These are phyloP conservation scores for Monosporozyma servazzii DNA, from an alignment of 805 yeast genomes.

Conservation along the genomic window DNA sequence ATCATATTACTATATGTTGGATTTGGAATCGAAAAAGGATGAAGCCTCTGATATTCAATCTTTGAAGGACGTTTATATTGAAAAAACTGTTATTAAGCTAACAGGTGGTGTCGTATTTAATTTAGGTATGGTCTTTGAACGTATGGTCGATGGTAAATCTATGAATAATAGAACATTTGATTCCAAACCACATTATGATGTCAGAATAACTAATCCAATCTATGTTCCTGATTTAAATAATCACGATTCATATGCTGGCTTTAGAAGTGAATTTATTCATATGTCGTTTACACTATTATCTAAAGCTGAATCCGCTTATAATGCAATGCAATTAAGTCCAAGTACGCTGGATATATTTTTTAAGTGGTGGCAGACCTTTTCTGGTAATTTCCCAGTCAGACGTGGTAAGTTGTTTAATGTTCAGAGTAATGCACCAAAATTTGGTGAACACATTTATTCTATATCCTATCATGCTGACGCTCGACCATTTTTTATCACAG, in stretches of 20 bases:
- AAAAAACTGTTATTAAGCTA: constrained; percentile 47
- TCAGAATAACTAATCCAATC: constrained; percentile 48
- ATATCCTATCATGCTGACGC: constrained; percentile 71
- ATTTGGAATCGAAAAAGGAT: constrained; percentile 16
- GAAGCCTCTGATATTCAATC: constrained; percentile 10
- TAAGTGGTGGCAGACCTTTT: constrained; percentile 79
- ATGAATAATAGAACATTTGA: constrained; percentile 35
- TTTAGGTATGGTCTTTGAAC: constrained; percentile 50
- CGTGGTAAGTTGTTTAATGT: constrained; percentile 64
- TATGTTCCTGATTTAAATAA: constrained; percentile 35
- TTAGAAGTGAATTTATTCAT: constrained; percentile 76
- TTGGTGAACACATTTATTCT: constrained; percentile 65
- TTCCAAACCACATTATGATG: constrained; percentile 52
- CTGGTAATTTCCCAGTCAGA: constrained; percentile 74
- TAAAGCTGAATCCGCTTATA: constrained; percentile 37
- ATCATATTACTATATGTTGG: constrained; percentile 41
- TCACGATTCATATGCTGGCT: constrained; percentile 77
- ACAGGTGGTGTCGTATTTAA: constrained; percentile 53
- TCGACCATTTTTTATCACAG: constrained; percentile 65
- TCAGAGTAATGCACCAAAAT: constrained; percentile 47
- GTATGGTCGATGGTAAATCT: constrained; percentile 28
- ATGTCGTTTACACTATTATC: constrained; percentile 51
- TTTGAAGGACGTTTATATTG: constrained; percentile 29
- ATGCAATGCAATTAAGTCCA: constrained; percentile 73
- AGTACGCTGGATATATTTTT: constrained; percentile 57